Evolutionary conservation across 1,284 basidiomycete genomes (phyloP).

Genomic region (Hymenochaete sp.): DNA sequence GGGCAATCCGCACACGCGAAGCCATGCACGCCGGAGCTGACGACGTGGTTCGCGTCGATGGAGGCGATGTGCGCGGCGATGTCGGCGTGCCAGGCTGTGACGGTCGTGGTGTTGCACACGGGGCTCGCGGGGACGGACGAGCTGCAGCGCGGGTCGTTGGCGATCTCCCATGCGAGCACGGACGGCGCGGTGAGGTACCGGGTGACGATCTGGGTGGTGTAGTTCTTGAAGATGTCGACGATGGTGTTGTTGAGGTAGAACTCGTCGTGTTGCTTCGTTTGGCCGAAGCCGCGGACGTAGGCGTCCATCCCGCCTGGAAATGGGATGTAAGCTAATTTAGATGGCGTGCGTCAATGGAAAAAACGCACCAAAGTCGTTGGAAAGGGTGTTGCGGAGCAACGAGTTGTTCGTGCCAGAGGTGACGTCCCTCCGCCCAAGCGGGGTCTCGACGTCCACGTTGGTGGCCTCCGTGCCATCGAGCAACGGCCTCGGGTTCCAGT

Average conservation of each 20-base stretch:
- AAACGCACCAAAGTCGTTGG: slow-evolving; percentile 51
- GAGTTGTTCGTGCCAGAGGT: slow-evolving; percentile 32
- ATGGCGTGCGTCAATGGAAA: slow-evolving; percentile 1
- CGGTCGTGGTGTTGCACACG: slow-evolving; percentile 38
- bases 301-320: slow-evolving; percentile 44
- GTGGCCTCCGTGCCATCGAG: slow-evolving; percentile 17
- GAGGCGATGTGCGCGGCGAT: slow-evolving; percentile 37
- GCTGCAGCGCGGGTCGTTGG: slow-evolving; percentile 57
- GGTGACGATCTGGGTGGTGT: slow-evolving; percentile 42
- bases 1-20: slow-evolving; percentile 49
- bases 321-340: not conserved
- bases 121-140: slow-evolving; percentile 39
- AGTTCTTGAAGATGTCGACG: slow-evolving; percentile 45
- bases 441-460: slow-evolving; percentile 19
- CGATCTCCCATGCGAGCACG: slow-evolving; percentile 54
- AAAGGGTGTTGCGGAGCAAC: slow-evolving; percentile 43
- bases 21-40: slow-evolving; percentile 53
- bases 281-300: slow-evolving; percentile 46
- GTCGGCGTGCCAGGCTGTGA: slow-evolving; percentile 48
- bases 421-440: slow-evolving; percentile 27
- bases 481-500: slow-evolving; percentile 27
- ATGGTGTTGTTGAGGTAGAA: slow-evolving; percentile 48
- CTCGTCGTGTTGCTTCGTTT: slow-evolving; percentile 39
- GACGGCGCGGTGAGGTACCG: slow-evolving; percentile 44
- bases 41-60: slow-evolving; percentile 55